These are phyloP conservation scores for Stagonosporopsis chrysanthemi DNA, from an alignment of 2,329 filamentous ascomycete species.

Conservation along the genomic window DNA sequence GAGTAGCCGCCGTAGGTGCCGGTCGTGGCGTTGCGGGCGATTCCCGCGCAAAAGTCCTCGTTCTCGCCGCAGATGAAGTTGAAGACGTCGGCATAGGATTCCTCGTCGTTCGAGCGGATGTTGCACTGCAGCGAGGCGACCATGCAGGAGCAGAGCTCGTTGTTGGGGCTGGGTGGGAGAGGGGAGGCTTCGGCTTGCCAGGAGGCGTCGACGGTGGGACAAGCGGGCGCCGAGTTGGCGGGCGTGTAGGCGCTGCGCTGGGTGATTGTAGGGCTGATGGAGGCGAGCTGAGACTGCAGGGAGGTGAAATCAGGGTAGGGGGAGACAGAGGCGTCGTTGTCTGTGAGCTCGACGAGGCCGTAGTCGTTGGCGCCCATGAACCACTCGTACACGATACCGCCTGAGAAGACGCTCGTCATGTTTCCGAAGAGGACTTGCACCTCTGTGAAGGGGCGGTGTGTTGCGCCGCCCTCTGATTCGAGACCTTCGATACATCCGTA, in stretches of 20 bases:
- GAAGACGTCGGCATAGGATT: slow-evolving; percentile 73
- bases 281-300: slow-evolving; percentile 72
- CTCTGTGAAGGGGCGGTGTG: slow-evolving; percentile 81
- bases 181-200: slow-evolving; percentile 74
- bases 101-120: slow-evolving; percentile 65
- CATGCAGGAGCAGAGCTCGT: slow-evolving; percentile 86
- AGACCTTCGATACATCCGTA: slow-evolving; percentile 83
- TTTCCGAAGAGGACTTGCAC: slow-evolving; percentile 81
- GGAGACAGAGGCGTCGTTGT: slow-evolving; percentile 65
- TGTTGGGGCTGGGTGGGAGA: slow-evolving; percentile 84
- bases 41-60: slow-evolving; percentile 68
- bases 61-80: slow-evolving; percentile 70
- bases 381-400: slow-evolving; percentile 99
- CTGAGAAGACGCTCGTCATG: slow-evolving; percentile 89
- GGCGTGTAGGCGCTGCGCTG: slow-evolving; percentile 72
- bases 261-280: slow-evolving; percentile 70
- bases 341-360: slow-evolving; percentile 73
- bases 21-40: slow-evolving; percentile 69
- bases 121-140: slow-evolving; percentile 73
- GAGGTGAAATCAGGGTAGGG: slow-evolving; percentile 75
- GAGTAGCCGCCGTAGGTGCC: slow-evolving; percentile 78
- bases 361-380: slow-evolving; percentile 91
- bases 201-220: slow-evolving; percentile 68
- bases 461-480: slow-evolving; percentile 40
- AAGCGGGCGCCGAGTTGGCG: slow-evolving; percentile 72